Base-by-base conservation (phyloP, 352 stramenopile genomes). In the Phytophthora meadii region DNA sequence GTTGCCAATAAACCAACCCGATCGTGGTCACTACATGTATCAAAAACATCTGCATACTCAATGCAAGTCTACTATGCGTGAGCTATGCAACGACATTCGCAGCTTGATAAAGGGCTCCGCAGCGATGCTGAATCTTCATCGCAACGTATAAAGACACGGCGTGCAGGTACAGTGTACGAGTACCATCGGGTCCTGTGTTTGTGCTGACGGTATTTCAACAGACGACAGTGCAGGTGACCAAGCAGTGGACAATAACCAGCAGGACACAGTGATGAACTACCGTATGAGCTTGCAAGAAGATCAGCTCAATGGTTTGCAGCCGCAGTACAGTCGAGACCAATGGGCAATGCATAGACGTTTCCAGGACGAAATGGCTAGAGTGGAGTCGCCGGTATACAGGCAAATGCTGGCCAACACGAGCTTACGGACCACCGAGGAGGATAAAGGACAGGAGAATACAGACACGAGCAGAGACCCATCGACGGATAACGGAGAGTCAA, bases 1-100 rank as follows among this genome's bases (percentile, higher is more conserved):
- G 48, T 70, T 70, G 62, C 62, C 62, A 52, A 59, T 57, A 62
- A 68, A 55, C 24, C 49, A 55, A 36, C 12, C 48, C 9, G 34
- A 54, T 14, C 32, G 5, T 40, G n/a, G 34, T 41, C 49, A 30
- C 17, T 48, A n/a, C n/a, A n/a, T n/a, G 48, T 42, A 40, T 34
- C 15, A 55, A 65, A 19, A 58, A 53, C 47, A 52, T 19, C 5
- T 24, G 9, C 25, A 42, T 60, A 50, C 10, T 58, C 11, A 42
- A 57, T 11, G 22, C 50, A 59, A 60, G 52, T 59, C 52, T 59
- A 17, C 2, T 15, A 10, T 9, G 54, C 42, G 42, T 62, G 32
- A 61, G 24, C 54, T 62, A 47, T 54, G 44, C 32, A 45, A 34
- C 40, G 19, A 39, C 22, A 36, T n/a, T 41, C 30, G 12, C 30